phyloP scores from a whole-genome alignment of 306 rosid genomes.

The Lablab purpureus region DNA sequence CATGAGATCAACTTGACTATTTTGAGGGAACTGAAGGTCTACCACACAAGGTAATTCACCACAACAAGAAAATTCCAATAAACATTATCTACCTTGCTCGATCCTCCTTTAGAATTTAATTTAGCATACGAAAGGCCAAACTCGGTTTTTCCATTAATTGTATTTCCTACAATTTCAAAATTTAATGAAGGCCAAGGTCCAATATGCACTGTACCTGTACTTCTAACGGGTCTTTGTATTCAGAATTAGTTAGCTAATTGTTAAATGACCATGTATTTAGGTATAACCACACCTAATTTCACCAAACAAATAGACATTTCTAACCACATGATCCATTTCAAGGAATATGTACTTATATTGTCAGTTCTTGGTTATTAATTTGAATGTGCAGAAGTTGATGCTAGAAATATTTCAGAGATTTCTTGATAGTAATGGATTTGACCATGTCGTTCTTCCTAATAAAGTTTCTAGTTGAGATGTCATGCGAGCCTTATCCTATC shows the following conservation, averaged over 20 bases:
- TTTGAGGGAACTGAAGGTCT: constrained; percentile 36
- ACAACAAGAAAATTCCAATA: constrained; percentile 23
- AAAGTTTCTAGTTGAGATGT: constrained; percentile 52
- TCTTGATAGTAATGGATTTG: constrained; percentile 34
- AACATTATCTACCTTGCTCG: constrained; percentile 17
- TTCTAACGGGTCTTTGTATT: neutral
- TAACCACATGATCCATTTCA: constrained; percentile 32
- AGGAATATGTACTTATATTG: constrained; percentile 29
- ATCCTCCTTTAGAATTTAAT: neutral
- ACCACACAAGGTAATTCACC: constrained; percentile 45
- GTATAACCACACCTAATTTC: constrained; percentile 34
- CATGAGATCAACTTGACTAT: constrained; percentile 22
- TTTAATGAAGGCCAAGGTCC: constrained; percentile 14
- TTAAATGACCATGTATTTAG: constrained; percentile 7
- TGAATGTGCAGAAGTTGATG: constrained; percentile 29
- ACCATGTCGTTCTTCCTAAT: constrained; percentile 47
- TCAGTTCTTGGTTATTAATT: constrained; percentile 16
- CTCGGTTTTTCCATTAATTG: constrained; percentile 19
- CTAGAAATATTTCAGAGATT: constrained; percentile 39
- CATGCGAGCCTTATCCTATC: constrained; percentile 47
- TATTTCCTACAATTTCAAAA: constrained; percentile 26
- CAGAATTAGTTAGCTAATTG: constrained; percentile 24
- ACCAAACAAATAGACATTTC: neutral
- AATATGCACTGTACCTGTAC: constrained; percentile 10
- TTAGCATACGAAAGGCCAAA: neutral